A percentile compares a stretch with the other conserved stretches of the same genome.
Evolutionary conservation across 805 yeast species (phyloP).

Genomic region (Kazachstania bromeliacearum): DNA sequence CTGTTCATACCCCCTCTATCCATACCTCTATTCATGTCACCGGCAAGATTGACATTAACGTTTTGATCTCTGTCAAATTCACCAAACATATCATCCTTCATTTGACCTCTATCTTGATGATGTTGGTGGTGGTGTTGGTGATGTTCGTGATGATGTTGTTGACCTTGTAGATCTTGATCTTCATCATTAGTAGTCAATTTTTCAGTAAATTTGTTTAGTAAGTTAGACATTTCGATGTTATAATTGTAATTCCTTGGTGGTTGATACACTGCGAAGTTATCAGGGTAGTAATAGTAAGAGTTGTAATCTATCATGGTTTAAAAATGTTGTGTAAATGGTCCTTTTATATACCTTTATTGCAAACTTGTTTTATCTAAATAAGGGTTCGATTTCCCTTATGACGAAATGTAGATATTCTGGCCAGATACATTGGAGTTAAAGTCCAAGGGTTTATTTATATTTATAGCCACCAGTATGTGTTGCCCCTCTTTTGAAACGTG

Average conservation of each 20-base stretch:
- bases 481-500: too few relatives aligned
- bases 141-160: conserved; percentile 5
- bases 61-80: neutral
- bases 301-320: neutral
- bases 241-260: neutral
- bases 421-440: too few relatives aligned
- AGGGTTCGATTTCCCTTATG: too few relatives aligned
- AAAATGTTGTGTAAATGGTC: neutral
- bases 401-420: too few relatives aligned
- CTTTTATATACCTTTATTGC: neutral
- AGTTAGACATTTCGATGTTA: conserved; percentile 18
- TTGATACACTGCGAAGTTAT: neutral
- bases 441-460: too few relatives aligned
- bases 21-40: neutral
- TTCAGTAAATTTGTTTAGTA: conserved; percentile 25
- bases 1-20: neutral
- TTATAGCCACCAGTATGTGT: too few relatives aligned
- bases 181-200: conserved; percentile 19
- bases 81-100: neutral
- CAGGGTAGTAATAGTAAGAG: neutral
- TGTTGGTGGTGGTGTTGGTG: conserved; percentile 2
- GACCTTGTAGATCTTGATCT: conserved; percentile 5
- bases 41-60: neutral
- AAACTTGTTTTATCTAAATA: too few relatives aligned
- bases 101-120: neutral